Conservation (phyloP, 148 eudicot genomes). For the Rhododendron simsii region DNA sequence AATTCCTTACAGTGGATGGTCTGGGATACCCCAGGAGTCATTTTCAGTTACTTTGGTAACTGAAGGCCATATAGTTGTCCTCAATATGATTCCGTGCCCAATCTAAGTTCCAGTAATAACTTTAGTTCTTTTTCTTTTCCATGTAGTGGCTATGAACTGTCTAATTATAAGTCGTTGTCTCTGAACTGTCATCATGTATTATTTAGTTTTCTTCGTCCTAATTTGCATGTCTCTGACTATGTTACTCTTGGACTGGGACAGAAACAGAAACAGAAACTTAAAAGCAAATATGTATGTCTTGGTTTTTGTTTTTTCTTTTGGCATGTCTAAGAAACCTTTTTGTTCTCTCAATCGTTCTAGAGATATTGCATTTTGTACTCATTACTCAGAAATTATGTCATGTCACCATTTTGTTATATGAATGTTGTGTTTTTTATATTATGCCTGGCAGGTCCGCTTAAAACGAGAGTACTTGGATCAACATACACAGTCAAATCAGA, state of each 20-base stretch:
- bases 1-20: background rate
- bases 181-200: background rate
- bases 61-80: background rate
- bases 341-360: background rate
- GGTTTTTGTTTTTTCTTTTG: background rate
- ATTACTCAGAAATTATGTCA: background rate
- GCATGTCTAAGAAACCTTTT: background rate
- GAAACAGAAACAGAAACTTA: slow-evolving; percentile 1
- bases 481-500: slow-evolving; percentile 31
- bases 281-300: background rate
- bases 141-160: background rate
- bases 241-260: background rate
- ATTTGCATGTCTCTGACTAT: background rate
- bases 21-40: background rate
- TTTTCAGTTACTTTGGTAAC: background rate
- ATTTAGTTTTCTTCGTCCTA: background rate
- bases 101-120: background rate
- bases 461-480: slow-evolving; percentile 92
- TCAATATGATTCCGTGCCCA: background rate
- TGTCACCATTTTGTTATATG: background rate
- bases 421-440: background rate
- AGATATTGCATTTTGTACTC: background rate
- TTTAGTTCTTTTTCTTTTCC: background rate
- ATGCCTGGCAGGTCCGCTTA: slow-evolving; percentile 64
- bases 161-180: background rate